Percentiles rank a stretch among this genome's conserved stretches.
phyloP scores from a whole-genome alignment of 1,284 basidiomycete species.

The Puccinia hordei region DNA sequence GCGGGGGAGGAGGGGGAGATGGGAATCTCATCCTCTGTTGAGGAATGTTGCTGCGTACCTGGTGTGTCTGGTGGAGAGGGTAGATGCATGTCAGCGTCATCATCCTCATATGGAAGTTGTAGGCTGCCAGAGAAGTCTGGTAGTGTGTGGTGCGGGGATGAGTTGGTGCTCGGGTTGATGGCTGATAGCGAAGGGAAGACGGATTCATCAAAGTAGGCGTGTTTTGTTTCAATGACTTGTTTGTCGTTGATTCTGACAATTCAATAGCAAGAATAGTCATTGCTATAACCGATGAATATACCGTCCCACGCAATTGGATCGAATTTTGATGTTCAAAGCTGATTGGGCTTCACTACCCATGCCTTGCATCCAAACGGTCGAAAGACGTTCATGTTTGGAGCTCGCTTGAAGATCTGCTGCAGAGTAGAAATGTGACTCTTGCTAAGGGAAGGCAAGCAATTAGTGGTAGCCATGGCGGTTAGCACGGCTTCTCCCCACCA shows the following conservation, averaged over 20 bases:
- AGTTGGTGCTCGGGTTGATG: background rate
- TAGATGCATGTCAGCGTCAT: too few species aligned
- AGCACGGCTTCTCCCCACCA: background rate
- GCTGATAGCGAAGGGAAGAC: background rate
- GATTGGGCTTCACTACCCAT: background rate
- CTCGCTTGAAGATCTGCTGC: too few species aligned
- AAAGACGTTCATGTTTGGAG: too few species aligned
- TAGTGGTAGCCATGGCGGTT: background rate
- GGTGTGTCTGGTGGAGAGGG: too few species aligned
- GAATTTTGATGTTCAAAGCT: background rate
- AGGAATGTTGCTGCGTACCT: too few species aligned
- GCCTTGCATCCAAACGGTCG: too few species aligned
- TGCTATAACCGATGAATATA: background rate
- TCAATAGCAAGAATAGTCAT: background rate
- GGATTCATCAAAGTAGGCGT: conserved; percentile 15
- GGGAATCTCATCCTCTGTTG: too few species aligned
- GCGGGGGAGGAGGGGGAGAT: too few species aligned
- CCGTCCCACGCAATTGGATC: background rate
- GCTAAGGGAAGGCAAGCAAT: too few species aligned
- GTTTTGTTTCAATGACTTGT: background rate
- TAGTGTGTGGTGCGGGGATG: background rate
- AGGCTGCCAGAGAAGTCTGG: background rate
- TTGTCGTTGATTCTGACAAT: background rate
- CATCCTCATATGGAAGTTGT: background rate
- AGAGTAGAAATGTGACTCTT: too few species aligned